Percentiles rank a stretch among this genome's conserved stretches.
Evolutionary conservation across 768 basidiomycete genomes (phyloP).

Genomic region (Trametes meyenii): DNA sequence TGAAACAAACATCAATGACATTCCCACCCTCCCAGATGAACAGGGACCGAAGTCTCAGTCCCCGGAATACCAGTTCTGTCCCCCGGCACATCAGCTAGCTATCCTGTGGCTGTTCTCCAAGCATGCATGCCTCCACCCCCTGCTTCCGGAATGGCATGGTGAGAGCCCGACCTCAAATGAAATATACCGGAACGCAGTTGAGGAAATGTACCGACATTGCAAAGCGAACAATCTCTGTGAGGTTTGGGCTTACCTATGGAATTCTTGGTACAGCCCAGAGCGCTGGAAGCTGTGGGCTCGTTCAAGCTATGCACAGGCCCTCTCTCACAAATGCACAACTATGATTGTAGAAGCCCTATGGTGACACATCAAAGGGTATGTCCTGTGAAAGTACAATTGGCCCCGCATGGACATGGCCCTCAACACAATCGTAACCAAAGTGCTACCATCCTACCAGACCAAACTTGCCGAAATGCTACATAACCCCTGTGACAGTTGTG

Average conservation of each 20-base stretch:
- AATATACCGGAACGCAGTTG: not conserved
- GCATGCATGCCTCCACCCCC: not conserved
- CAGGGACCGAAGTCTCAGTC: not conserved
- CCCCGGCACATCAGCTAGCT: not conserved
- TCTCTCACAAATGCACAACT: conserved; percentile 12
- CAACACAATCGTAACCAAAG: conserved; percentile 8
- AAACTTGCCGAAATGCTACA: not conserved
- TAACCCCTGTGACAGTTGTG: not conserved
- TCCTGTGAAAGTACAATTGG: conserved; percentile 11
- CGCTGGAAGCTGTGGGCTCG: conserved; percentile 33
- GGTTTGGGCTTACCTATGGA: conserved; percentile 37
- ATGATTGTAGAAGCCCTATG: conserved; percentile 23
- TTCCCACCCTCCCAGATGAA: not conserved
- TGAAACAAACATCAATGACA: not conserved
- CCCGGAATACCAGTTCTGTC: not conserved
- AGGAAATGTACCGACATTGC: not conserved
- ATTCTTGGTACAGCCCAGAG: conserved; percentile 32
- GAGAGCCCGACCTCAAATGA: not conserved
- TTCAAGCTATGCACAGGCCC: conserved; percentile 10
- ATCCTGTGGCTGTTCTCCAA: not conserved
- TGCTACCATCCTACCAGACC: conserved; percentile 7
- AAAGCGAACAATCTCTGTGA: not conserved
- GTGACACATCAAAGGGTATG: conserved; percentile 14
- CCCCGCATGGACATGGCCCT: conserved; percentile 14
- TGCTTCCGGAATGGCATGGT: not conserved